Evolutionary conservation across 139 green algal species (phyloP), one percentile per base, ranked within the genome.

Genomic region (Pycnococcus provasolii): DNA sequence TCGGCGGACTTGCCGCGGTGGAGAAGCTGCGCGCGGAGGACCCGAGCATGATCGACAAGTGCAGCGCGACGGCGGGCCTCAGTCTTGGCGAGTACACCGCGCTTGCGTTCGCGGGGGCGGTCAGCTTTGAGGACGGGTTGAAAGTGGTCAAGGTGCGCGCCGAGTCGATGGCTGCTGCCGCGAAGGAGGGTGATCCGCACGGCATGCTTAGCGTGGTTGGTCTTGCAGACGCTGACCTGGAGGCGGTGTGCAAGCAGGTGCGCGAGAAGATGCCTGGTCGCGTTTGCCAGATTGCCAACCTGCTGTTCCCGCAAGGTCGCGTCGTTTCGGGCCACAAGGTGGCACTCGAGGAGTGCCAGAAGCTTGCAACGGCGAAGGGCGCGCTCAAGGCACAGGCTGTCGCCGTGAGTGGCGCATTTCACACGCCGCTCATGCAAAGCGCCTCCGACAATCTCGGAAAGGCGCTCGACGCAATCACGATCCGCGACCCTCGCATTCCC

Each of bases 131-230:
- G 74, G 90, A 96, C 52, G 90, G 79, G 1, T 71, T 96, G 3
- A 86, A 87, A 78, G 87, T 95, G 45, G 90, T 96, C 13, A 91
- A 94, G 73, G 83, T 83, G 2, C 81, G 90, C 39, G 88, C 78
- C 0, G 83, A 88, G 58, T 80, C 72, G 71, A 96, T 96, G 90
- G 76, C 83, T 0, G 85, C 80, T 0, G 89, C 89, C 42, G 87
- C 84, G 6, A 67, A 62, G 55, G 42, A 52, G 57, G 80, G 80
- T 58, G 74, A 76, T 11, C 65, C 58, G 48, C 90, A 95, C 73
- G 86, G 87, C 67, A 96, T 96, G 90, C 81, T 96, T 44, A 84
- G 68, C 26, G 80, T 96, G 55, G 85, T 96, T 61, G 89, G 90
- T 4, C 79, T 96, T 61, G 3, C 13, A n/a, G 90, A 96, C 60